These are phyloP conservation scores for Boechera divaricarpa DNA, from an alignment of 345 rosid species.

Conservation along the genomic window DNA sequence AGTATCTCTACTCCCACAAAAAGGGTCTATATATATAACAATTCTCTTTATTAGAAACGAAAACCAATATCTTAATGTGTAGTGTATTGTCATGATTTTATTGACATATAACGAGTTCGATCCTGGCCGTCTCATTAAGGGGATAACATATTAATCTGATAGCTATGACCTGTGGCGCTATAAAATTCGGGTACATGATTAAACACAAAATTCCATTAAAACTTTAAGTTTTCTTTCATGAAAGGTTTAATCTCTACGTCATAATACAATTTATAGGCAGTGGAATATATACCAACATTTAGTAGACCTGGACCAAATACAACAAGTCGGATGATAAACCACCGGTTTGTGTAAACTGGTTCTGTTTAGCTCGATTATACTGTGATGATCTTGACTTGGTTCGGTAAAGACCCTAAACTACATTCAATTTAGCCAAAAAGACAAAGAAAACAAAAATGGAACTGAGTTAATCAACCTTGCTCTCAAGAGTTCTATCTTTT, in stretches of 20 bases:
- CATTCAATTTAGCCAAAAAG: background rate
- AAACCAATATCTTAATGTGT: no score
- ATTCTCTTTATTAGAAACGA: no score
- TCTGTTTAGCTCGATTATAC: slow-evolving; percentile 20
- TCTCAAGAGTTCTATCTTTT: background rate
- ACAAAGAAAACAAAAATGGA: slow-evolving; percentile 12
- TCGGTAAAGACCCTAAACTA: slow-evolving; percentile 17
- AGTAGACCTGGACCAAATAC: background rate
- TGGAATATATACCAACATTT: slow-evolving; percentile 17
- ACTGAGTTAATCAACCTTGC: slow-evolving; percentile 8
- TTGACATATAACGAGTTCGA: background rate
- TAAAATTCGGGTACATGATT: background rate
- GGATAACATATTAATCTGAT: background rate
- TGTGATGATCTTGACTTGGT: slow-evolving; percentile 2
- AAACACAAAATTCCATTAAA: background rate
- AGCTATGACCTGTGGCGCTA: background rate
- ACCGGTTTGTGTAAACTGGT: slow-evolving; percentile 13
- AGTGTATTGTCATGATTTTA: no score
- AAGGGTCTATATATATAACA: no score
- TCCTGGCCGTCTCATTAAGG: background rate
- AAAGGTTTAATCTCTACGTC: background rate
- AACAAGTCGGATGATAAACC: slow-evolving; percentile 20
- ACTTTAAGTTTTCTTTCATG: background rate
- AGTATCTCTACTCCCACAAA: no score
- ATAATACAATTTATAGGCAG: background rate